Percentiles rank a stretch among this genome's conserved stretches.
phyloP scores from a whole-genome alignment of 495 filamentous ascomycete species.

The Penicillium longicatenatum region DNA sequence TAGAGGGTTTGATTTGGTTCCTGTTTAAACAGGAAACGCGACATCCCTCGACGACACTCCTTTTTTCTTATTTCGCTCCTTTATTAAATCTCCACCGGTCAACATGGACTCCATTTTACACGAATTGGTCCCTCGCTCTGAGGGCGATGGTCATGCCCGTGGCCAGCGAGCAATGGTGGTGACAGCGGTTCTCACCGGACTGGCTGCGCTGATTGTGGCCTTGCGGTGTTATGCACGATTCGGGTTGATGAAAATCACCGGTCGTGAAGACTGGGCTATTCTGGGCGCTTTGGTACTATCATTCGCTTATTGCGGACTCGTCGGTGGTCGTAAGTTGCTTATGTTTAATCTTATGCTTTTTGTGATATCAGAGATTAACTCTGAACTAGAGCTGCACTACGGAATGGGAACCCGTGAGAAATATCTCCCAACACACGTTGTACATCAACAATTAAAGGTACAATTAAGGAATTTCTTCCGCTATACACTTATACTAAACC shows the following conservation, averaged over 20 bases:
- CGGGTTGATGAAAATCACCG: constrained; percentile 38
- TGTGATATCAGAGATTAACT: constrained; percentile 2
- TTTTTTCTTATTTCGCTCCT: constrained; percentile 19
- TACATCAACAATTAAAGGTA: constrained; percentile 39
- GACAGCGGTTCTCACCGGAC: constrained; percentile 33
- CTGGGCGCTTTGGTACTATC: constrained; percentile 35
- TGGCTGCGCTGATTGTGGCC: constrained; percentile 31
- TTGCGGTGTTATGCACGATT: constrained; percentile 40
- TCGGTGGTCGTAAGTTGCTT: constrained; percentile 33
- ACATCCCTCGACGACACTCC: constrained; percentile 12
- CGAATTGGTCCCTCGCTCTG: constrained; percentile 21
- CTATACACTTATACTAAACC: not conserved
- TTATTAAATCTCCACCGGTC: not conserved
- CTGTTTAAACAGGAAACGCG: not conserved
- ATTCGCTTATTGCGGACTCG: constrained; percentile 36
- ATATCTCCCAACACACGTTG: constrained; percentile 17
- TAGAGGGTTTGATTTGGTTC: constrained; percentile 1
- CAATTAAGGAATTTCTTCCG: not conserved
- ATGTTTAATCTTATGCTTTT: too few relatives aligned
- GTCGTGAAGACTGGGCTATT: constrained; percentile 43
- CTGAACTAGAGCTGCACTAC: constrained; percentile 31
- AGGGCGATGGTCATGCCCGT: constrained; percentile 23
- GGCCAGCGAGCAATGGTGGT: constrained; percentile 40
- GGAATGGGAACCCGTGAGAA: constrained; percentile 32
- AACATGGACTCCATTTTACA: constrained; percentile 26